phyloP scores from a whole-genome alignment of 768 basidiomycete species.

The Mycena maculata region DNA sequence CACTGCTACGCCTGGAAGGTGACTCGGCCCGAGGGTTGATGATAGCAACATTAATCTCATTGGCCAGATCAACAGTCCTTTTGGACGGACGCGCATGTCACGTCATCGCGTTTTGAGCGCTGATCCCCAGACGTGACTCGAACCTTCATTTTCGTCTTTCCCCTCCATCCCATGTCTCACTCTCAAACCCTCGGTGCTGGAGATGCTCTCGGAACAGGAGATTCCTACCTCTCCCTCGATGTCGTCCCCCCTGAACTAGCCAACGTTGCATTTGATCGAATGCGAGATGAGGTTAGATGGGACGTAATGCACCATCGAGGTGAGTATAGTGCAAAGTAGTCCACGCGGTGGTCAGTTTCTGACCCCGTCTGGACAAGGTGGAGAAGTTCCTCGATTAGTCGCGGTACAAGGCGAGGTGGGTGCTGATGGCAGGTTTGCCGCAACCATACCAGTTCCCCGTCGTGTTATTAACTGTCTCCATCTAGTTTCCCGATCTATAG shows the following conservation, averaged over 20 bases:
- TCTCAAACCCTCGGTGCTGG: constrained; percentile 28
- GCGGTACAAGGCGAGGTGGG: constrained; percentile 51
- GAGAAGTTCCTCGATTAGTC: constrained; percentile 71
- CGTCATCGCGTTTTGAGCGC: too few species aligned
- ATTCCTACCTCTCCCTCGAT: constrained; percentile 69
- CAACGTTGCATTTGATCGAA: constrained; percentile 64
- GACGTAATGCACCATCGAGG: constrained; percentile 81
- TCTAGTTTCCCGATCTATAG: constrained; percentile 81
- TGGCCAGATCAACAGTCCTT: too few species aligned
- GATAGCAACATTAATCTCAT: too few species aligned
- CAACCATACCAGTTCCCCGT: not conserved
- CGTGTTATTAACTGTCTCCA: not conserved
- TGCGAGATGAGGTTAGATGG: constrained; percentile 78
- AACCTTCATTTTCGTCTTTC: too few species aligned
- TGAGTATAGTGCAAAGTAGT: constrained; percentile 36
- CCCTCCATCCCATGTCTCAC: constrained; percentile 18
- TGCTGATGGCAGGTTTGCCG: constrained; percentile 53
- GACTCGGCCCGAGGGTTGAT: too few species aligned
- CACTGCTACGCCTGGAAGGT: too few species aligned
- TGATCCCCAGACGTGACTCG: too few species aligned
- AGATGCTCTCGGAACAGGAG: constrained; percentile 68
- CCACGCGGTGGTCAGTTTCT: not conserved
- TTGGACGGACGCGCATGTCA: too few species aligned
- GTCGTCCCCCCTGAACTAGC: constrained; percentile 69
- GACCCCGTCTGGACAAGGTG: constrained; percentile 55